phyloP scores from a whole-genome alignment of 768 basidiomycete species.

The Tylopilus rubrobrunneus region DNA sequence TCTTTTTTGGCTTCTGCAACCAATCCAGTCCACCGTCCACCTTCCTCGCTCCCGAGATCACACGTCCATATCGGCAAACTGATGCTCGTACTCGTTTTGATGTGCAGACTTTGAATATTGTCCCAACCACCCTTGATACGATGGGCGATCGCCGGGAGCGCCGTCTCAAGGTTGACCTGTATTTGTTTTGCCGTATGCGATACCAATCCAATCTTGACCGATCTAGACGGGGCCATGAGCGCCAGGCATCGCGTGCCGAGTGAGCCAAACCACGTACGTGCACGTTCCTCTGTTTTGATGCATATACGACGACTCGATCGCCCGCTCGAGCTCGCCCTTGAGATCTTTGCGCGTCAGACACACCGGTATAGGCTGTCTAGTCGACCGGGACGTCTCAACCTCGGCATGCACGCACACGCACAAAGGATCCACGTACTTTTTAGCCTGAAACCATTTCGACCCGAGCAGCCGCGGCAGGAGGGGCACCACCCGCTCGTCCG shows the following conservation, averaged over 20 bases:
- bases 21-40: slow-evolving; percentile 30
- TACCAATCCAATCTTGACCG: slow-evolving; percentile 77
- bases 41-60: slow-evolving; percentile 50
- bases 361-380: slow-evolving; percentile 95
- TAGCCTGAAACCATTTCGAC: slow-evolving; percentile 88
- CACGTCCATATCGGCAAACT: slow-evolving; percentile 92
- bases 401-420: not conserved
- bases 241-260: not conserved
- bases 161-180: slow-evolving; percentile 70
- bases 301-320: slow-evolving; percentile 93
- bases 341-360: slow-evolving; percentile 82
- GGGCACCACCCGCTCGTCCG: slow-evolving; percentile 88
- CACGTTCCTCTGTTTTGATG: slow-evolving; percentile 92
- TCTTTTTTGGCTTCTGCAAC: slow-evolving; percentile 13
- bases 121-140: slow-evolving; percentile 81
- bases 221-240: slow-evolving; percentile 39
- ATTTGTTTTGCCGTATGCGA: slow-evolving; percentile 73
- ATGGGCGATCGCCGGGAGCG: slow-evolving; percentile 70
- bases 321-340: slow-evolving; percentile 88
- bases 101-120: slow-evolving; percentile 82
- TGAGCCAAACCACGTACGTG: slow-evolving; percentile 53
- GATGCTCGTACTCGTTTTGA: slow-evolving; percentile 84
- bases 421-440: slow-evolving; percentile 66
- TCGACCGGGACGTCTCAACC: not conserved
- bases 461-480: slow-evolving; percentile 84